phyloP scores from a whole-genome alignment of 2,329 filamentous ascomycete genomes.

The Colletotrichum costaricense region DNA sequence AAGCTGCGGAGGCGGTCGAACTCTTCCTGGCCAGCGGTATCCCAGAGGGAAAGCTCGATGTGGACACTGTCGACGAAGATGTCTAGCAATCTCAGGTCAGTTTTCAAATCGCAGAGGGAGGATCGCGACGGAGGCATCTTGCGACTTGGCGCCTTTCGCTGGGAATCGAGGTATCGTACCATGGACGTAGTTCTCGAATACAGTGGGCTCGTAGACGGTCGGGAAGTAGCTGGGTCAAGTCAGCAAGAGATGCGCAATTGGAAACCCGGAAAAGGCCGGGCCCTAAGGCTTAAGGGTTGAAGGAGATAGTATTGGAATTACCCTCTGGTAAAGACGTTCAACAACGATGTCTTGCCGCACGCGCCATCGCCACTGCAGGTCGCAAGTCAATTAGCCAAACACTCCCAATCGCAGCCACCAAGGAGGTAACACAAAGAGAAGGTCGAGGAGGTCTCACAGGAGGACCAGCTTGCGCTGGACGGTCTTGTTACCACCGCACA shows the following conservation, averaged over 20 bases:
- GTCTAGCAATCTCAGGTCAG: constrained; percentile 63
- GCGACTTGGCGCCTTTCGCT: neutral
- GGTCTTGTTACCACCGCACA: constrained; percentile 81
- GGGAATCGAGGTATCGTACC: constrained; percentile 64
- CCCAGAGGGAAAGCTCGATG: constrained; percentile 97
- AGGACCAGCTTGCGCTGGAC: constrained; percentile 97
- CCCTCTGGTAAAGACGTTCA: constrained; percentile 99
- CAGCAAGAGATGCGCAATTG: constrained; percentile 1
- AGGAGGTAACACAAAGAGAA: neutral
- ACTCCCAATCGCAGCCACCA: constrained; percentile 8
- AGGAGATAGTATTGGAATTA: constrained; percentile 57
- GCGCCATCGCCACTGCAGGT: constrained; percentile 86
- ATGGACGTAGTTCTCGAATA: constrained; percentile 99
- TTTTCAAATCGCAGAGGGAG: neutral
- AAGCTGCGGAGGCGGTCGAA: constrained; percentile 96
- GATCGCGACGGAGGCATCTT: neutral
- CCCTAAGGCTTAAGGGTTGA: too few species aligned
- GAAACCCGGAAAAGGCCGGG: neutral
- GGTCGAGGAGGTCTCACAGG: constrained; percentile 69
- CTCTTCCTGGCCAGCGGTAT: constrained; percentile 98
- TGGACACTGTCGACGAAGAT: constrained; percentile 98
- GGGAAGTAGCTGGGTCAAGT: constrained; percentile 81
- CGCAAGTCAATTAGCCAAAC: constrained; percentile 24
- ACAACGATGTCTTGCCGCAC: constrained; percentile 93
- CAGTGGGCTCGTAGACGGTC: constrained; percentile 97